phyloP scores from a whole-genome alignment of 2,329 filamentous ascomycete genomes.

The Ophiostoma sp. region DNA sequence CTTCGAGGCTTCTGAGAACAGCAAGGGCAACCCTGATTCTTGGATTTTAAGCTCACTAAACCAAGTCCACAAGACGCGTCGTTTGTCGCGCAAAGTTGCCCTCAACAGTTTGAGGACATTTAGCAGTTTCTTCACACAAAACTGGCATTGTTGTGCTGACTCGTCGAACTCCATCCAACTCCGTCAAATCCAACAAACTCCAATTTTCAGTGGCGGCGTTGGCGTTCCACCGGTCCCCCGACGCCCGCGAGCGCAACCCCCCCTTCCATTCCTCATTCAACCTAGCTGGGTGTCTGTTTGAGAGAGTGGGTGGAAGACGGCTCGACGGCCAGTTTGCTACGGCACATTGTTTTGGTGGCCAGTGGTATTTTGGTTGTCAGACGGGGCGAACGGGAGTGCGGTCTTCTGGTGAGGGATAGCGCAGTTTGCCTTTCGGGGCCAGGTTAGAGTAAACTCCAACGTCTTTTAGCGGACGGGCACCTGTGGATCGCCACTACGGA shows the following conservation, averaged over 20 bases:
- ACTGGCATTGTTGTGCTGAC: neutral
- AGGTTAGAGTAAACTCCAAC: no score
- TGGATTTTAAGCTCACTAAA: neutral
- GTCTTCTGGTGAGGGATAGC: neutral
- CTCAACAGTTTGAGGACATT: neutral
- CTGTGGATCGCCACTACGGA: neutral
- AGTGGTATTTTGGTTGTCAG: neutral
- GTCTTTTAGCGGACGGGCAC: neutral
- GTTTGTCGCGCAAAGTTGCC: neutral
- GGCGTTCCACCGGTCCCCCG: conserved; percentile 8
- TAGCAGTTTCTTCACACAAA: neutral
- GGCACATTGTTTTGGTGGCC: neutral
- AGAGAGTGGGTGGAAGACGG: neutral
- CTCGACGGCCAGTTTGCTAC: neutral
- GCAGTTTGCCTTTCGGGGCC: neutral
- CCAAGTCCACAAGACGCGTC: neutral
- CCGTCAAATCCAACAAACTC: neutral
- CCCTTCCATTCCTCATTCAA: neutral
- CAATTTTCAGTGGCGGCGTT: neutral
- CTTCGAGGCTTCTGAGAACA: neutral
- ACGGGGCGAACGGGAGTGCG: neutral
- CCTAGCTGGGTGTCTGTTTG: neutral
- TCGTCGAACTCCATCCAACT: neutral
- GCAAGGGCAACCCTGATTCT: neutral
- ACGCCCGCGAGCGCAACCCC: neutral